Conservation (phyloP, 305 asterid genomes). For the Nicotiana rustica region DNA sequence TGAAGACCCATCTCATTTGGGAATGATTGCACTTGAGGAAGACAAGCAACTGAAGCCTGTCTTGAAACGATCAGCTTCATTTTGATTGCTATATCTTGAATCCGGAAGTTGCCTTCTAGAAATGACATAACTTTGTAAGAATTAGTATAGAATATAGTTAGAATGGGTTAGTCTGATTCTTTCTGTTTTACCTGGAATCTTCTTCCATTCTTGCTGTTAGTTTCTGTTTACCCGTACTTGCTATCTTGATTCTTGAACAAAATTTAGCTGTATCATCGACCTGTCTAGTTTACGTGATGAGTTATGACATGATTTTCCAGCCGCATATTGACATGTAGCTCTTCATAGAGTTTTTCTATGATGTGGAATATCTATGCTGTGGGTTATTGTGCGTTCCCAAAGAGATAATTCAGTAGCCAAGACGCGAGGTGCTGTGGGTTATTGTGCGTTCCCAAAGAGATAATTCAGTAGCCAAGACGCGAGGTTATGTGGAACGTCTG, state of each 20-base stretch:
- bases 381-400: too few species aligned
- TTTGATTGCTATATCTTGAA: constrained; percentile 21
- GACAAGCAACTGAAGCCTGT: constrained; percentile 75
- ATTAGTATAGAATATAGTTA: constrained; percentile 9
- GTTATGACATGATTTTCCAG: constrained; percentile 12
- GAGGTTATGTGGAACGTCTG: too few species aligned
- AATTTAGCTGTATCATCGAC: background rate
- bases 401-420: too few species aligned
- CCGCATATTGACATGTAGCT: background rate
- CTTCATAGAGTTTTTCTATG: too few species aligned
- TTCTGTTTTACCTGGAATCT: background rate
- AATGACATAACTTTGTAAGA: constrained; percentile 8
- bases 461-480: too few species aligned
- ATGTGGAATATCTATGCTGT: too few species aligned
- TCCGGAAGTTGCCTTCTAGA: constrained; percentile 14
- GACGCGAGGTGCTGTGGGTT: too few species aligned
- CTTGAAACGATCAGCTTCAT: constrained; percentile 70
- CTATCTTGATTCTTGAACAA: background rate
- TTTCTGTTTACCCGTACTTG: constrained; percentile 3
- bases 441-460: too few species aligned
- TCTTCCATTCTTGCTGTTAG: constrained; percentile 19
- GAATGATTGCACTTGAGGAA: constrained; percentile 80
- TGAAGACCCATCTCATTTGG: constrained; percentile 87
- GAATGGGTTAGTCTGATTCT: constrained; percentile 16
- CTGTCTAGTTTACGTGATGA: background rate